Conservation (phyloP, 2,329 filamentous ascomycete genomes). For the Verruconis gallopava region DNA sequence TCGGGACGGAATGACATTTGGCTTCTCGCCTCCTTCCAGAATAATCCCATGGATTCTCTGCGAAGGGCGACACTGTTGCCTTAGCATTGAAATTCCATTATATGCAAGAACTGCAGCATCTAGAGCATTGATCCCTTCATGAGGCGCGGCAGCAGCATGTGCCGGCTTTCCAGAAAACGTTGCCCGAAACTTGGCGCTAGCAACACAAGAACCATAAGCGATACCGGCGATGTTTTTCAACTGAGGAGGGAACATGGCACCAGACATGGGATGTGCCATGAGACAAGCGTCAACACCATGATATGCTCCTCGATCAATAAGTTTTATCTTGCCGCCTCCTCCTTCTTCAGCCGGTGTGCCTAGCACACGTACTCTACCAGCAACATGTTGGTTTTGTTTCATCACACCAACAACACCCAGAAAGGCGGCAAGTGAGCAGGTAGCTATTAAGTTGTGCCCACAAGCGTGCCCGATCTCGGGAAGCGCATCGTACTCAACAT, state of each 20-base stretch:
- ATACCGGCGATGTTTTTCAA: conserved; percentile 16
- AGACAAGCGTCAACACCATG: conserved; percentile 24
- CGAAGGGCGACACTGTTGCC: conserved; percentile 24
- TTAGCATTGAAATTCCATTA: conserved; percentile 20
- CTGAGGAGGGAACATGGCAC: conserved; percentile 13
- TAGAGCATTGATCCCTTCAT: conserved; percentile 28
- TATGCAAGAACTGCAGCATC: conserved; percentile 26
- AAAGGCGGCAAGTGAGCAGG: conserved; percentile 33
- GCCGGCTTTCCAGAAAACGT: conserved; percentile 19
- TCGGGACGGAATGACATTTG: conserved; percentile 30
- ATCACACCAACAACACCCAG: conserved; percentile 36
- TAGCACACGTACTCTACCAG: conserved; percentile 34
- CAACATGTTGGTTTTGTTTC: conserved; percentile 25
- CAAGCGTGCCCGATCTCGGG: conserved; percentile 41
- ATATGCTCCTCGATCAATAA: conserved; percentile 33
- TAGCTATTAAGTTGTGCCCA: conserved; percentile 43
- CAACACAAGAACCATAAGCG: conserved; percentile 9
- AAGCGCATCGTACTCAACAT: conserved; percentile 38
- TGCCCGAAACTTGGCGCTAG: conserved; percentile 11
- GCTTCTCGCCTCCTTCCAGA: conserved; percentile 24
- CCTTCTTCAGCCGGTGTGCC: conserved; percentile 44
- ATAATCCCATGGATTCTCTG: conserved; percentile 29
- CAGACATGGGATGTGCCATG: conserved; percentile 18
- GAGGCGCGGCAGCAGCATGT: conserved; percentile 28
- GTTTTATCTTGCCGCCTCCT: conserved; percentile 38